phyloP scores from a whole-genome alignment of 257 asterid genomes.

The Salvia miltiorrhiza region DNA sequence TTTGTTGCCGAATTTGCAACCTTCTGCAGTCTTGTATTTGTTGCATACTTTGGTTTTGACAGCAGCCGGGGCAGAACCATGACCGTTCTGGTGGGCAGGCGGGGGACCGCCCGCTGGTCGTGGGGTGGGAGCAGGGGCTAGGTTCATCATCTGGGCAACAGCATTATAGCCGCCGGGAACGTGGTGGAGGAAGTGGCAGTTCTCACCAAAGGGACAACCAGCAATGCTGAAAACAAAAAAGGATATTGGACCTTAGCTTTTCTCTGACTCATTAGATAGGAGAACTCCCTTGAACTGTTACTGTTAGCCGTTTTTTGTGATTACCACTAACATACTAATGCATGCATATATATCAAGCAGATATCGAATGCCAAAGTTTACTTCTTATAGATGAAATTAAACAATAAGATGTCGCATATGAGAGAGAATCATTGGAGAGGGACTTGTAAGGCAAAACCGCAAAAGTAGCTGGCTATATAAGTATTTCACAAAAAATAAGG shows the following conservation, averaged over 20 bases:
- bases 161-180: slow-evolving; percentile 88
- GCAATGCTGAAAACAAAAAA: slow-evolving; percentile 49
- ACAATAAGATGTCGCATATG: neutral
- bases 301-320: neutral
- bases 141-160: slow-evolving; percentile 84
- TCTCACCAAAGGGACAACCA: slow-evolving; percentile 66
- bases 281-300: neutral
- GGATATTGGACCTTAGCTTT: neutral
- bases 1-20: slow-evolving; percentile 87
- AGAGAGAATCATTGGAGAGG: neutral
- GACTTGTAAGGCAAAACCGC: neutral
- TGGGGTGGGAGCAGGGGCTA: slow-evolving; percentile 57
- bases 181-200: slow-evolving; percentile 87
- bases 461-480: neutral
- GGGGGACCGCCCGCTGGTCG: slow-evolving; percentile 40
- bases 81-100: slow-evolving; percentile 44
- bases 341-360: neutral
- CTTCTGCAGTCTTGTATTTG: slow-evolving; percentile 72
- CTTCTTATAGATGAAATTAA: neutral
- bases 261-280: neutral
- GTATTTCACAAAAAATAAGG: neutral
- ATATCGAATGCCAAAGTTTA: neutral
- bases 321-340: neutral
- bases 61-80: slow-evolving; percentile 48
- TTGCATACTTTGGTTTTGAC: slow-evolving; percentile 75